A percentile compares a stretch with the other conserved stretches of the same genome.
These are phyloP conservation scores for Alopecurus myosuroides DNA, from an alignment of 176 grass and related monocot genomes.

Conservation along the genomic window DNA sequence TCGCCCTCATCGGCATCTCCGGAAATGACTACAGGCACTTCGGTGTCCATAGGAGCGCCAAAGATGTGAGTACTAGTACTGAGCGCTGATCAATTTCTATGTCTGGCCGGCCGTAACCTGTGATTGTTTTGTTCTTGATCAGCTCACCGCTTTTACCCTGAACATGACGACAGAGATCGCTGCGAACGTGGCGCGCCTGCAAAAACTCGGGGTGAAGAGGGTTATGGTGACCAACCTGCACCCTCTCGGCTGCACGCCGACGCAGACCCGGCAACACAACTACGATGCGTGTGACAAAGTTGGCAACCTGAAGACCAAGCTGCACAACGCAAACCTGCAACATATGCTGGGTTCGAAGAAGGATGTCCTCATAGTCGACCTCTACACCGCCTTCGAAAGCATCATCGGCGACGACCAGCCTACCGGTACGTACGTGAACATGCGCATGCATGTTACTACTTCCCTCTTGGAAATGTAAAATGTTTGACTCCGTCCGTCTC, in stretches of 20 bases:
- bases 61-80: background rate
- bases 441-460: no score
- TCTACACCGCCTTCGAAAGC: background rate
- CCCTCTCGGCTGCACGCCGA: conserved; percentile 37
- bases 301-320: background rate
- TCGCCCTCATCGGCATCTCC: conserved; percentile 11
- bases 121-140: no score
- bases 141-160: background rate
- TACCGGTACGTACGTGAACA: background rate
- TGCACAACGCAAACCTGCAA: background rate
- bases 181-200: background rate
- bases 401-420: background rate
- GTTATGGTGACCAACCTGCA: conserved; percentile 31
- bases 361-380: background rate
- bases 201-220: background rate
- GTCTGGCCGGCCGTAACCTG: no score
- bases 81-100: no score
- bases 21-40: conserved; percentile 16
- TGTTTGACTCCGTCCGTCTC: no score
- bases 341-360: background rate
- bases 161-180: background rate
- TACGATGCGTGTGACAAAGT: background rate
- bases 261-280: background rate
- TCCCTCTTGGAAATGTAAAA: no score
- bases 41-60: background rate